phyloP scores from a whole-genome alignment of 2,329 filamentous ascomycete species.

The Diaporthe aspalathi region DNA sequence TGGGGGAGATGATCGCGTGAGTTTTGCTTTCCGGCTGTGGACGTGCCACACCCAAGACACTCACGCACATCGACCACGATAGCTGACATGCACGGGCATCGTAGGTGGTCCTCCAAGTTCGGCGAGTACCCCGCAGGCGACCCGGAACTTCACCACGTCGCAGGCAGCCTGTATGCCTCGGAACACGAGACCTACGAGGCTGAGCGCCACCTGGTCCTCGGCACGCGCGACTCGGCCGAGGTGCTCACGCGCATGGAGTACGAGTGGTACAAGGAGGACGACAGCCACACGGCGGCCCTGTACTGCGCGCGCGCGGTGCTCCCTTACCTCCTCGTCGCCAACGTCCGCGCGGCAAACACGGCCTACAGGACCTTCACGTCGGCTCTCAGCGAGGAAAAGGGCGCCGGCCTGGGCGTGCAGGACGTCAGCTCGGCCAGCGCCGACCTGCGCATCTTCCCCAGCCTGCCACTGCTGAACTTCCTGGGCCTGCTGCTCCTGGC shows the following conservation, averaged over 20 bases:
- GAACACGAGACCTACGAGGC: constrained; percentile 94
- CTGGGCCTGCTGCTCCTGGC: constrained; percentile 85
- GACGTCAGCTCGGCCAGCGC: constrained; percentile 80
- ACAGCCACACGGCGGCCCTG: constrained; percentile 85
- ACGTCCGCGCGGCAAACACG: constrained; percentile 88
- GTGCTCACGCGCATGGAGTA: constrained; percentile 87
- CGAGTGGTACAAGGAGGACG: constrained; percentile 91
- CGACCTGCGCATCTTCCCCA: constrained; percentile 86
- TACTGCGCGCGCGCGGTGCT: constrained; percentile 90
- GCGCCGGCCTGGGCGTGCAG: constrained; percentile 74
- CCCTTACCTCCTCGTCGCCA: constrained; percentile 90
- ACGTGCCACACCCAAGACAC: neutral
- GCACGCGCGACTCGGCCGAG: constrained; percentile 88
- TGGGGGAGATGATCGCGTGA: constrained; percentile 83
- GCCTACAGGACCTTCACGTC: constrained; percentile 82
- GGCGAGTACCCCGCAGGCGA: constrained; percentile 92
- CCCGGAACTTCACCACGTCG: constrained; percentile 92
- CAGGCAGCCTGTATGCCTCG: constrained; percentile 88
- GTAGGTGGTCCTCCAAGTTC: constrained; percentile 81
- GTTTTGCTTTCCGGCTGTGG: constrained; percentile 47
- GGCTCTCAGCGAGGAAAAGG: constrained; percentile 66
- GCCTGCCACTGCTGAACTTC: constrained; percentile 95
- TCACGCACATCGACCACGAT: neutral
- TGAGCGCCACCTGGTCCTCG: constrained; percentile 87
- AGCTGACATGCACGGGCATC: constrained; percentile 5